Conservation (phyloP, 106 monocot genomes). For the Dendrobium catenatum region DNA sequence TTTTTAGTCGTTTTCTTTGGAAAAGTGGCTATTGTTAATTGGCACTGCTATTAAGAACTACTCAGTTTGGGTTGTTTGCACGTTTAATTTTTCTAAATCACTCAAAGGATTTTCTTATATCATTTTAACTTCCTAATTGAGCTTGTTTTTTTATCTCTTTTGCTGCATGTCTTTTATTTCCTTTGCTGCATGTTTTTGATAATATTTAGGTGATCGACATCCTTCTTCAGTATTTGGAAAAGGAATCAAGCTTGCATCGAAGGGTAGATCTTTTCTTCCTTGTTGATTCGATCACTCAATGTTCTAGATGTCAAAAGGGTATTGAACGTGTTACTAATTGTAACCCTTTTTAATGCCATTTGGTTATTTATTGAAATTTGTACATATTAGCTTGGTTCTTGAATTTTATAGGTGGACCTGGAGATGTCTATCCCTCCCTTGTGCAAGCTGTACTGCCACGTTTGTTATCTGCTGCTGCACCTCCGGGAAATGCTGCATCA, state of each 20-base stretch:
- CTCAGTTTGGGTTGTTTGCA: background rate
- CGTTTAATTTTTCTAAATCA: background rate
- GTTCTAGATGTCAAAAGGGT: conserved; percentile 64
- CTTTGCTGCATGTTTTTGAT: background rate
- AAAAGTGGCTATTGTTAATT: background rate
- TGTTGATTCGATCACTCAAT: conserved; percentile 88
- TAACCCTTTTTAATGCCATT: background rate
- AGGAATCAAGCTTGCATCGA: conserved; percentile 57
- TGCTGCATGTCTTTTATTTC: background rate
- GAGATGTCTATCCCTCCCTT: conserved; percentile 70
- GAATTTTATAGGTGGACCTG: conserved; percentile 53
- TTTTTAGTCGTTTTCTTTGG: background rate
- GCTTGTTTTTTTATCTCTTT: background rate
- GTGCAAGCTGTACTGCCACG: conserved; percentile 73
- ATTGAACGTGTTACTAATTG: background rate
- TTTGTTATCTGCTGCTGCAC: conserved; percentile 68
- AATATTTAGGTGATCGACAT: conserved; percentile 69
- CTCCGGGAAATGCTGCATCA: conserved; percentile 68
- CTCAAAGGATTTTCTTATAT: background rate
- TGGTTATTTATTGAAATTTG: background rate
- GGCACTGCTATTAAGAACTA: background rate
- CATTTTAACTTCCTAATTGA: background rate
- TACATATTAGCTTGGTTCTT: background rate
- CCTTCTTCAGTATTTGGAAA: conserved; percentile 76
- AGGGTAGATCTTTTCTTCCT: conserved; percentile 86